phyloP scores from a whole-genome alignment of 2,329 filamentous ascomycete species.

The Pezicula neosporulosa region DNA sequence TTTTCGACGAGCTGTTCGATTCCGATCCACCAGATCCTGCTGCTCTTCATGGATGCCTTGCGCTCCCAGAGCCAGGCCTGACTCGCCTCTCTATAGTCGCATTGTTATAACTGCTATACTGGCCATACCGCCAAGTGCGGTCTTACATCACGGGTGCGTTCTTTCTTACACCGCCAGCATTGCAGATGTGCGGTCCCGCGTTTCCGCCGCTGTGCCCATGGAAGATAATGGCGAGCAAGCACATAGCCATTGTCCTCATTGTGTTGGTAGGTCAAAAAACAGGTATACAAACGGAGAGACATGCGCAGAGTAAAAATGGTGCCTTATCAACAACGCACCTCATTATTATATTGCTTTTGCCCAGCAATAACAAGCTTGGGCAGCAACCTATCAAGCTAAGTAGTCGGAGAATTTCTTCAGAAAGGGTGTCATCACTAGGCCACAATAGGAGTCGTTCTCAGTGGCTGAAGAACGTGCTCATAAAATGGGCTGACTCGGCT shows the following conservation, averaged over 20 bases:
- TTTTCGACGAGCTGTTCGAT: too few species aligned
- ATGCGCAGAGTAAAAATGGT: not conserved
- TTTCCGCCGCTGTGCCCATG: conserved; percentile 6
- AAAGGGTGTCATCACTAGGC: conserved; percentile 2
- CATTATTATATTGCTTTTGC: not conserved
- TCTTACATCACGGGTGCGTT: conserved; percentile 18
- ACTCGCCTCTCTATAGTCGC: conserved; percentile 10
- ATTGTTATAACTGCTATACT: not conserved
- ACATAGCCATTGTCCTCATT: conserved; percentile 16
- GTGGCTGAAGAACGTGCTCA: conserved; percentile 18
- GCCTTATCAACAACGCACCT: not conserved
- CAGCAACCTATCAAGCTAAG: not conserved
- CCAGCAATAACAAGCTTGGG: not conserved
- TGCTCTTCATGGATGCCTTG: conserved; percentile 1
- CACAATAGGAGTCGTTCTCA: conserved; percentile 8
- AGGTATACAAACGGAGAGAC: conserved; percentile 21
- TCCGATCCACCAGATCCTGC: not conserved
- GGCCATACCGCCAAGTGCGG: conserved; percentile 4
- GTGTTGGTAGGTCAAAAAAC: conserved; percentile 8
- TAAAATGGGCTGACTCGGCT: conserved; percentile 12
- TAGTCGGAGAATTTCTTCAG: not conserved
- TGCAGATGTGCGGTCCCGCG: conserved; percentile 23
- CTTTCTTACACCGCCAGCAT: conserved; percentile 22
- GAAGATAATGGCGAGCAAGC: conserved; percentile 12
- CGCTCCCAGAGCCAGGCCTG: conserved; percentile 6